Evolutionary conservation across 495 filamentous ascomycete genomes (phyloP).

Genomic region (Aspergillus heteromorphus): DNA sequence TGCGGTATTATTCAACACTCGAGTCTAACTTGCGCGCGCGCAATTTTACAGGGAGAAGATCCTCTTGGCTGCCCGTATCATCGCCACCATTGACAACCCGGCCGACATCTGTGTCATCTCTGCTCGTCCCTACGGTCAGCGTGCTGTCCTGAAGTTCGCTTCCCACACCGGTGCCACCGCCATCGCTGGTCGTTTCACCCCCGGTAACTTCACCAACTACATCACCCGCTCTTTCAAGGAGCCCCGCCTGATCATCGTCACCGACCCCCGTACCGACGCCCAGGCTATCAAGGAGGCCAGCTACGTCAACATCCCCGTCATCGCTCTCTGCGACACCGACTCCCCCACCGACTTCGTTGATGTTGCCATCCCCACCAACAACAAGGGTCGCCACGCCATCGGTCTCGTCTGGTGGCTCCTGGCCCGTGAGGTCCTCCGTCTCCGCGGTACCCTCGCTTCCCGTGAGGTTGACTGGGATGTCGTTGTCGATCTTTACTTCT

Average conservation of each 20-base stretch:
- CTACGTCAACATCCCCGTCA: slow-evolving; percentile 99
- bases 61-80: slow-evolving; percentile 94
- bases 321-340: slow-evolving; percentile 97
- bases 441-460: slow-evolving; percentile 89
- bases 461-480: slow-evolving; percentile 96
- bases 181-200: slow-evolving; percentile 99
- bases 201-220: slow-evolving; percentile 99
- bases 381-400: slow-evolving; percentile 99
- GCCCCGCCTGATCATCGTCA: slow-evolving; percentile 98
- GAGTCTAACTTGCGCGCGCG: slow-evolving; percentile 24
- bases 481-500: slow-evolving; percentile 99
- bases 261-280: slow-evolving; percentile 97
- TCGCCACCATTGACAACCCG: slow-evolving; percentile 98
- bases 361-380: slow-evolving; percentile 99
- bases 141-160: slow-evolving; percentile 98
- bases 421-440: slow-evolving; percentile 97
- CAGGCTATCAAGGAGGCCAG: slow-evolving; percentile 99
- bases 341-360: slow-evolving; percentile 99
- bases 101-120: slow-evolving; percentile 98
- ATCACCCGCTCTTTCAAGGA: slow-evolving; percentile 99
- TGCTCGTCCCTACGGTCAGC: slow-evolving; percentile 98
- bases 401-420: slow-evolving; percentile 99
- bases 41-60: slow-evolving; percentile 85
- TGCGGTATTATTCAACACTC: background rate
- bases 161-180: slow-evolving; percentile 94